Evolutionary conservation across 2,329 filamentous ascomycete genomes (phyloP), one percentile per base, ranked within the genome.

Genomic region (Aspergillus texensis): DNA sequence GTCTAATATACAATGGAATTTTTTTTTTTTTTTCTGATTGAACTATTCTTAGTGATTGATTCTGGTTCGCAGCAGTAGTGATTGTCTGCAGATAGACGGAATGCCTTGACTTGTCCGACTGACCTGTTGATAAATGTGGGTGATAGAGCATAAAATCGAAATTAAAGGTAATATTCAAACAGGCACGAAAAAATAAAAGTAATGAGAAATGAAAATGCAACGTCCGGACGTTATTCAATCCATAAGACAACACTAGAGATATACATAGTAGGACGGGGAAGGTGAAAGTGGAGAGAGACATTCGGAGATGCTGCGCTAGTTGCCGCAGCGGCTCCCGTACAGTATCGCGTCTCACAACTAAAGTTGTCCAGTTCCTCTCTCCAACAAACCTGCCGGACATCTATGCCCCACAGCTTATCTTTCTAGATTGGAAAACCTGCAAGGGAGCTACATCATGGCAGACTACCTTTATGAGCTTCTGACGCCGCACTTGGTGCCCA

Each of bases 381-480:
- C 64, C 32, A 39, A 36, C n/a, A 8, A 4, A 8, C 52, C 52
- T 55, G n/a, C 32, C 45, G 30, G 32, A 21, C 10, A 41, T 12
- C 3, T 43, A 53, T 26, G 30, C 45, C 46, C 45, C 57, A 53
- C 46, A 57, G 19, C 30, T 32, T 8, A 34, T 36, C 16, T 8
- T 52, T 34, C 16, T 34, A 21, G 32, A 14, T 39, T 39, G 52
- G 12, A 54, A 32, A 24, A 24, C 36, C 24, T 34, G 21, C 16
- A 34, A 26, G 52, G 59, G 30, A 60, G 36, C 45, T 55, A n/a
- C 46, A 74, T 46, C 61, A 91, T 91, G 88, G 84, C 88, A 53
- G 91, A 94, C 74, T 83, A 91, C 19, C 83, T 96, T 45, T 89
- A 92, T 72, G 92, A 95, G 62, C 83, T 95, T 48, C 83, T 95